Evolutionary conservation across 768 basidiomycete species (phyloP), one percentile per base, ranked within the genome.

Genomic region (Zangia roseola): DNA sequence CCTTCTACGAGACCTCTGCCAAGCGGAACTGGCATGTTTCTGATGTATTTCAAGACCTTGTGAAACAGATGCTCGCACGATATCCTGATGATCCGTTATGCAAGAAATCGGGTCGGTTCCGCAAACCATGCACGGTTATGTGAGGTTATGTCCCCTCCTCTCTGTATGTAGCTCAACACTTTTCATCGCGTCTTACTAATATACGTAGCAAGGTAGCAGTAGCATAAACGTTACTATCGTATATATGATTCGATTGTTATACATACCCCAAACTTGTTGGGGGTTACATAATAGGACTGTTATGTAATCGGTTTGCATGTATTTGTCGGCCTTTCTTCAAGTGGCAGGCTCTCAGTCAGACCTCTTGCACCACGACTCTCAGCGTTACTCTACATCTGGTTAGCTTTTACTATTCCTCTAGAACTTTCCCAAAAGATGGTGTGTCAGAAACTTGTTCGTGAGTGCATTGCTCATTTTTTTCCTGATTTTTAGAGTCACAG

Each of bases 1-100:
- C 78, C 6, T 87, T 89, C 60, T 91, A 86, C 62, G 91, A 92
- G 70, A 92, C 90, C 3, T 91, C 88, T n/a, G 88, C 90, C 10
- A 92, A 91, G 66, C 75, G 80, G 40, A 83, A 91, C 60, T 89
- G 86, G 88, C 82, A 91, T 56, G 76, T 92, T 45, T 70, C 70
- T 9, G 87, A 89, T 33, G 88, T 86, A 16, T 92, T 92, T 62
- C 82, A 87, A 57, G 85, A 86, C 51, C 75, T 91, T 24, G 70
- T 89, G 40, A 77, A 78, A 53, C 88, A 87, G 57, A 88, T 91
- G 88, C 78, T 84, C 25, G 65, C 56, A 44, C 76, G 77, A 50
- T 88, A 84, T 63, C 86, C 87, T 16, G 59, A 70, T 33, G 76
- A 80, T 26, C 50, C 49, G 31, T 49, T 60, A 36, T 60, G 65